A percentile compares a stretch with the other conserved stretches of the same genome.
Evolutionary conservation across 169 alveolate genomes (phyloP).

Genomic region (Amoebophrya sp.): DNA sequence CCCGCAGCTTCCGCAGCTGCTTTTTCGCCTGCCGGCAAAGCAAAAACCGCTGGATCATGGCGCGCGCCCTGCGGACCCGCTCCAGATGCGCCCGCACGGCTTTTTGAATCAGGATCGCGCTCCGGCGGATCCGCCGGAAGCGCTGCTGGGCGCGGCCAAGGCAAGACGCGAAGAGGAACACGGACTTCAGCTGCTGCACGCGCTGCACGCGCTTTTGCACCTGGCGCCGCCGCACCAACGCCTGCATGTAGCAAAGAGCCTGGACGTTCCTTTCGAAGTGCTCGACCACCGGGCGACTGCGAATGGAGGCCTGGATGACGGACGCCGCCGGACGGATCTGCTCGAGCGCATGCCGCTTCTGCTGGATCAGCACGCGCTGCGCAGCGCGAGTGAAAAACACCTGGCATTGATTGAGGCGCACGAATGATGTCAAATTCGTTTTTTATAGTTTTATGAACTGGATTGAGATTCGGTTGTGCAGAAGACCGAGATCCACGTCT

Average conservation of each 20-base stretch:
- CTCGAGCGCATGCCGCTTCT: neutral
- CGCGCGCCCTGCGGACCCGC: neutral
- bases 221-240: neutral
- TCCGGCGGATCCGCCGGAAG: neutral
- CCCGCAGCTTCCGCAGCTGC: neutral
- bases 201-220: neutral
- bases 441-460: too few species aligned
- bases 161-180: neutral
- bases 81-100: neutral
- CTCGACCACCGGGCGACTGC: neutral
- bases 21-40: neutral
- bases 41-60: neutral
- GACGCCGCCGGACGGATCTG: neutral
- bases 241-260: neutral
- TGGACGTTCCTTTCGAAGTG: neutral
- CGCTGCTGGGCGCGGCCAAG: neutral
- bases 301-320: neutral
- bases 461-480: neutral
- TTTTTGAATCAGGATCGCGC: neutral
- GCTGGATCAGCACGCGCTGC: neutral
- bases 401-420: neutral
- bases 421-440: too few species aligned
- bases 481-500: neutral
- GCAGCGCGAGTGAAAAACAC: neutral
- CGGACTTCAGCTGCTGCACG: too few species aligned